phyloP scores from a whole-genome alignment of 2,329 filamentous ascomycete genomes.

The Ciborinia camelliae region DNA sequence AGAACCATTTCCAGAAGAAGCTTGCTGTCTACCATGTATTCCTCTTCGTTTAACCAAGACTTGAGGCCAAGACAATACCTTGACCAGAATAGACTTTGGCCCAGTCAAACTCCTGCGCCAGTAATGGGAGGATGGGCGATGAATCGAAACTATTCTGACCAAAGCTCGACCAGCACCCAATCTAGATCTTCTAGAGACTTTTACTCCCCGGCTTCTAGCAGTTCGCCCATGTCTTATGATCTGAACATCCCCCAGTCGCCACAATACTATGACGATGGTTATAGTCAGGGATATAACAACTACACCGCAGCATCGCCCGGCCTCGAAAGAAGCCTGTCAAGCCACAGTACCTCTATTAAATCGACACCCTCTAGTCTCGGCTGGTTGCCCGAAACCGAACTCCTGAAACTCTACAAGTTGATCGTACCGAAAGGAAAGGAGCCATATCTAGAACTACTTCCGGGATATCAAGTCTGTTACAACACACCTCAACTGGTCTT shows the following conservation, averaged over 20 bases:
- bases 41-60: neutral
- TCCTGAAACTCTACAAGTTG: slow-evolving; percentile 27
- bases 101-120: neutral
- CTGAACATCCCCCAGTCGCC: neutral
- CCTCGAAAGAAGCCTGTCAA: neutral
- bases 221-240: slow-evolving; percentile 13
- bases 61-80: neutral
- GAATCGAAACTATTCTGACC: slow-evolving; percentile 16
- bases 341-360: neutral
- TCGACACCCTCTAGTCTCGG: slow-evolving; percentile 24
- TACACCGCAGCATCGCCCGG: neutral
- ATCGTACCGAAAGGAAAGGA: slow-evolving; percentile 26
- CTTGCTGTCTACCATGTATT: slow-evolving; percentile 5
- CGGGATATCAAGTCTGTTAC: neutral
- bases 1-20: slow-evolving; percentile 12
- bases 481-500: slow-evolving; percentile 25
- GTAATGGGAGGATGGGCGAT: slow-evolving; percentile 9
- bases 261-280: neutral
- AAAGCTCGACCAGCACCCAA: slow-evolving; percentile 18
- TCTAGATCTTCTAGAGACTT: slow-evolving; percentile 6
- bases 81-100: neutral
- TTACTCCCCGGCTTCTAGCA: slow-evolving; percentile 5
- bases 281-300: slow-evolving; percentile 1
- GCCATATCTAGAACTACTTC: slow-evolving; percentile 25
- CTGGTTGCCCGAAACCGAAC: slow-evolving; percentile 21